Evolutionary conservation across 345 rosid genomes (phyloP).

Genomic region (Brassica cretica): DNA sequence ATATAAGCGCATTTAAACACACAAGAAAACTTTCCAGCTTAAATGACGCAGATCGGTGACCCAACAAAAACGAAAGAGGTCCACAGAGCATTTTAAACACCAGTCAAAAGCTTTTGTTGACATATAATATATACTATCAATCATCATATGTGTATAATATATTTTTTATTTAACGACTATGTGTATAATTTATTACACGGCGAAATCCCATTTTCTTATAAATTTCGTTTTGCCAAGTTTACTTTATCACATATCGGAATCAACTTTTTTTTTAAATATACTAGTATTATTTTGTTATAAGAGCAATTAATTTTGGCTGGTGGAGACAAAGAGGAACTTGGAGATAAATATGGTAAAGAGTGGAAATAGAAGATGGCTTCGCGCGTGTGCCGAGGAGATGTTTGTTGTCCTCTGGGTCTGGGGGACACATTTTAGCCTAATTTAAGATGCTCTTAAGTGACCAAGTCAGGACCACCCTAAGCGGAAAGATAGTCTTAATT

Average conservation of each 20-base stretch:
- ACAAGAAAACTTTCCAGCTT: constrained; percentile 41
- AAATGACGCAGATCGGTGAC: constrained; percentile 26
- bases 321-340: constrained; percentile 44
- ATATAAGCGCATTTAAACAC: not conserved
- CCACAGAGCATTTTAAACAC: constrained; percentile 35
- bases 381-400: constrained; percentile 36
- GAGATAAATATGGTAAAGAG: constrained; percentile 35
- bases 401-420: constrained; percentile 40
- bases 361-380: constrained; percentile 32
- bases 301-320: constrained; percentile 37
- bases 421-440: constrained; percentile 36
- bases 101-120: constrained; percentile 29
- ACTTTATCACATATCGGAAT: not conserved
- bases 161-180: no score
- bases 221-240: not conserved
- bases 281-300: not conserved
- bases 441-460: constrained; percentile 34
- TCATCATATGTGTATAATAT: not conserved
- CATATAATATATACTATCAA: not conserved
- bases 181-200: constrained; percentile 1
- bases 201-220: not conserved
- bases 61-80: constrained; percentile 20
- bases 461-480: constrained; percentile 29
- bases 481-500: not conserved
- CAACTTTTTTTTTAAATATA: constrained; percentile 1